These are phyloP conservation scores for Calocybe cyanea DNA, from an alignment of 768 basidiomycete genomes.

Conservation along the genomic window DNA sequence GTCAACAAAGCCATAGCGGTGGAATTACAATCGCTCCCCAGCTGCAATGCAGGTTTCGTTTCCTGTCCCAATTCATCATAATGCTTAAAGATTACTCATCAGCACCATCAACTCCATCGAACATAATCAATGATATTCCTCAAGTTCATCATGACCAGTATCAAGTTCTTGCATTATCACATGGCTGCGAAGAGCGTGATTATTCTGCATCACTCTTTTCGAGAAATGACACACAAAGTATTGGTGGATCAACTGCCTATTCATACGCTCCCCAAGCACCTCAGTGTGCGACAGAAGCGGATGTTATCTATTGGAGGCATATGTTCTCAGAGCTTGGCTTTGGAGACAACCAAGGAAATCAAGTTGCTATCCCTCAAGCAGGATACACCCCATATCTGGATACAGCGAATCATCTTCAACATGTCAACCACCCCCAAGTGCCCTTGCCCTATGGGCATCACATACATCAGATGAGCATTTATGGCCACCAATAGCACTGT, in stretches of 20 bases:
- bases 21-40: constrained; percentile 51
- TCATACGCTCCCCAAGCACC: constrained; percentile 32
- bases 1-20: constrained; percentile 32
- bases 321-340: constrained; percentile 77
- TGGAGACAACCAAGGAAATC: constrained; percentile 41
- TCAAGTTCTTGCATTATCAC: constrained; percentile 37
- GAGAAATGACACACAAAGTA: constrained; percentile 8
- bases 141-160: constrained; percentile 33
- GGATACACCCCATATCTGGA: constrained; percentile 25
- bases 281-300: constrained; percentile 50
- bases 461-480: constrained; percentile 23
- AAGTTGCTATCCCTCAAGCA: constrained; percentile 20
- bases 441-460: constrained; percentile 27
- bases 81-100: constrained; percentile 6
- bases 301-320: constrained; percentile 67
- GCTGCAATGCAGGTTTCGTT: constrained; percentile 41
- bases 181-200: constrained; percentile 17
- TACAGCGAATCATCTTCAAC: constrained; percentile 18
- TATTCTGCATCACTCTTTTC: constrained; percentile 12
- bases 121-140: constrained; percentile 22
- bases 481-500: constrained; percentile 26
- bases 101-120: constrained; percentile 13
- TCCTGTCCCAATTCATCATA: neutral
- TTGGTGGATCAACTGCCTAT: constrained; percentile 21
- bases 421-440: constrained; percentile 20